Percentiles rank a stretch among this genome's conserved stretches.
These are phyloP conservation scores for Colletotrichum endophyticum DNA, from an alignment of 2,329 filamentous ascomycete species.

Conservation along the genomic window DNA sequence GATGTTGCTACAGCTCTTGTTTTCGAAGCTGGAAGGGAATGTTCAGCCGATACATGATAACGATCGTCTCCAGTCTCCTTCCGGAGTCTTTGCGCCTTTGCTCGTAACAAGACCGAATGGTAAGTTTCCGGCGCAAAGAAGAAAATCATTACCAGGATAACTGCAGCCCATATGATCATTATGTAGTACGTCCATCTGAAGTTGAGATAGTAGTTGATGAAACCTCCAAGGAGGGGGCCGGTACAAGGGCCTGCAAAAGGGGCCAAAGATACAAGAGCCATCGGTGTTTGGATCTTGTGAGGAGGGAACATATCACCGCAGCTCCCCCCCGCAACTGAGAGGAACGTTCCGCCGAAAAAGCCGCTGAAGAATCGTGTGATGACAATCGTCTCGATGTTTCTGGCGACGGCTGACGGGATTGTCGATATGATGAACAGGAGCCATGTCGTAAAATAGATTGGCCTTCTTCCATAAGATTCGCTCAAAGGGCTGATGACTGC, in stretches of 20 bases:
- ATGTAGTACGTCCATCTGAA: constrained; percentile 90
- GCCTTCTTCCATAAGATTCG: constrained; percentile 81
- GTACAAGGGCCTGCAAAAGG: constrained; percentile 67
- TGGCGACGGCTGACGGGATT: constrained; percentile 80
- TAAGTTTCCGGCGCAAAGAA: constrained; percentile 87
- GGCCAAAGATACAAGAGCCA: constrained; percentile 77
- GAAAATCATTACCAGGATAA: constrained; percentile 66
- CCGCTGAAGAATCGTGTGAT: constrained; percentile 79
- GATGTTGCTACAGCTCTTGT: constrained; percentile 54
- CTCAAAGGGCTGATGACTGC: constrained; percentile 67
- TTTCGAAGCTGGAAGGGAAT: constrained; percentile 62
- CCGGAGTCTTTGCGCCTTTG: constrained; percentile 73
- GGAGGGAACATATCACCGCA: constrained; percentile 79
- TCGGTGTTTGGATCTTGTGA: constrained; percentile 74
- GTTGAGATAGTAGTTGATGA: constrained; percentile 76
- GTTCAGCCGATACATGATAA: constrained; percentile 80
- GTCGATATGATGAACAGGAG: constrained; percentile 77
- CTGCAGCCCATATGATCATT: constrained; percentile 78
- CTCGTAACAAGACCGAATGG: constrained; percentile 71
- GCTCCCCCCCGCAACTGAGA: constrained; percentile 81
- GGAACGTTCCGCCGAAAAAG: constrained; percentile 69
- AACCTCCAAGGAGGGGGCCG: constrained; percentile 73
- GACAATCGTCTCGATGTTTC: constrained; percentile 79
- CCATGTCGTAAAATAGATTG: constrained; percentile 84
- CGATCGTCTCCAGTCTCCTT: constrained; percentile 75